phyloP scores from a whole-genome alignment of 805 yeast genomes.

The Metschnikowia proteae region DNA sequence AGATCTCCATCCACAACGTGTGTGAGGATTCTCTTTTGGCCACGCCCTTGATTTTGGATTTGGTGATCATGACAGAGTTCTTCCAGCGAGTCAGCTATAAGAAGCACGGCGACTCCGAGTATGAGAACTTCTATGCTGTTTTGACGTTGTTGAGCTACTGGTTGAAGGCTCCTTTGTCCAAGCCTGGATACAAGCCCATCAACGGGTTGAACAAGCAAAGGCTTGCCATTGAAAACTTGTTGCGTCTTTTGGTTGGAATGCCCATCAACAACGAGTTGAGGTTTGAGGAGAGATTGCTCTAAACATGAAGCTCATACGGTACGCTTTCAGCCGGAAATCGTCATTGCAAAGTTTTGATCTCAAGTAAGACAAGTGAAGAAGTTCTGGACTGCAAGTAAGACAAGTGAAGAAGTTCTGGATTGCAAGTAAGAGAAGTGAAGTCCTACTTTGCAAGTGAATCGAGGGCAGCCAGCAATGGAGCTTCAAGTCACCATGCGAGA shows the following conservation, averaged over 20 bases:
- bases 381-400: too few species aligned
- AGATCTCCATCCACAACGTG: conserved; percentile 89
- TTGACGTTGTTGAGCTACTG: conserved; percentile 86
- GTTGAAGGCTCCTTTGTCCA: conserved; percentile 94
- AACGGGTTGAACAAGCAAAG: conserved; percentile 95
- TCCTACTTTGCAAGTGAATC: too few species aligned
- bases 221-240: conserved; percentile 83
- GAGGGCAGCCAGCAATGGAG: too few species aligned
- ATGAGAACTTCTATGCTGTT: conserved; percentile 74
- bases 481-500: too few species aligned
- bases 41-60: conserved; percentile 88
- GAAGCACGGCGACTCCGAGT: conserved; percentile 47
- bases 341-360: too few species aligned
- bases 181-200: conserved; percentile 85
- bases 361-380: too few species aligned
- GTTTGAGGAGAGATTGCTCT: conserved; percentile 81
- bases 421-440: too few species aligned
- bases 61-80: conserved; percentile 87
- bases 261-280: conserved; percentile 88
- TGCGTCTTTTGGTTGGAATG: conserved; percentile 85
- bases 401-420: too few species aligned
- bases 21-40: conserved; percentile 96
- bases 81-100: conserved; percentile 81
- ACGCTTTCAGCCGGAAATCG: too few species aligned
- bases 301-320: background rate